phyloP scores from a whole-genome alignment of 345 rosid species.

The Kernera saxatilis region DNA sequence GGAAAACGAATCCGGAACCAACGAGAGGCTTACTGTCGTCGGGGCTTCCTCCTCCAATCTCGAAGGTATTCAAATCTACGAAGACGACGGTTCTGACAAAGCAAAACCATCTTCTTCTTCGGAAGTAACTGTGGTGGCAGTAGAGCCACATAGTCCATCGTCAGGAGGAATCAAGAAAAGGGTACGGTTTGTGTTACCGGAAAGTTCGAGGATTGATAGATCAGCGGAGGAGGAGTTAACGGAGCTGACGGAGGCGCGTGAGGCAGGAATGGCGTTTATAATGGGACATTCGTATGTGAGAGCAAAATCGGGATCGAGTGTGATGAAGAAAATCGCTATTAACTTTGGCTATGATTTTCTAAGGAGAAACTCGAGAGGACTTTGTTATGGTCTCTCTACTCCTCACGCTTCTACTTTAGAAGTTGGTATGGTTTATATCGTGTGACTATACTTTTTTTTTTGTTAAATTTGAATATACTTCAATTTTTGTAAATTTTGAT shows the following conservation, averaged over 20 bases:
- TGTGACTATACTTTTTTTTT: constrained; percentile 27
- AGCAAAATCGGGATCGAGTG: constrained; percentile 85
- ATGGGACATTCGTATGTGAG: constrained; percentile 81
- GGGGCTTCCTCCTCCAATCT: constrained; percentile 59
- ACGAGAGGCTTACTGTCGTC: constrained; percentile 63
- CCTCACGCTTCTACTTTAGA: constrained; percentile 90
- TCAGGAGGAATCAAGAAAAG: constrained; percentile 40
- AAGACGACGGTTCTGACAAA: constrained; percentile 32
- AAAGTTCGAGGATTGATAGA: constrained; percentile 39
- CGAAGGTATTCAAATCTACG: constrained; percentile 50
- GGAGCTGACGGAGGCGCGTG: constrained; percentile 86
- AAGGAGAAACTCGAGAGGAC: constrained; percentile 85
- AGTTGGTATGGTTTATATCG: constrained; percentile 90
- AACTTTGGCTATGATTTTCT: constrained; percentile 85
- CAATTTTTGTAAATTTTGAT: constrained; percentile 3
- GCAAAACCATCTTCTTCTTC: constrained; percentile 24
- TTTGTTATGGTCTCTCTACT: constrained; percentile 52
- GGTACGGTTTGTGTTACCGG: constrained; percentile 80
- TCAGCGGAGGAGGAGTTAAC: constrained; percentile 54
- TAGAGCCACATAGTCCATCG: constrained; percentile 26
- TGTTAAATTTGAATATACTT: not conserved
- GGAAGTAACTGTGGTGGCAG: constrained; percentile 49
- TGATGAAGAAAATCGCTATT: constrained; percentile 71
- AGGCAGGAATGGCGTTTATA: constrained; percentile 88
- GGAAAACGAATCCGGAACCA: constrained; percentile 39